Evolutionary conservation across 2,329 filamentous ascomycete genomes (phyloP), one percentile per base, ranked within the genome.

Genomic region (Aspergillus sp.): DNA sequence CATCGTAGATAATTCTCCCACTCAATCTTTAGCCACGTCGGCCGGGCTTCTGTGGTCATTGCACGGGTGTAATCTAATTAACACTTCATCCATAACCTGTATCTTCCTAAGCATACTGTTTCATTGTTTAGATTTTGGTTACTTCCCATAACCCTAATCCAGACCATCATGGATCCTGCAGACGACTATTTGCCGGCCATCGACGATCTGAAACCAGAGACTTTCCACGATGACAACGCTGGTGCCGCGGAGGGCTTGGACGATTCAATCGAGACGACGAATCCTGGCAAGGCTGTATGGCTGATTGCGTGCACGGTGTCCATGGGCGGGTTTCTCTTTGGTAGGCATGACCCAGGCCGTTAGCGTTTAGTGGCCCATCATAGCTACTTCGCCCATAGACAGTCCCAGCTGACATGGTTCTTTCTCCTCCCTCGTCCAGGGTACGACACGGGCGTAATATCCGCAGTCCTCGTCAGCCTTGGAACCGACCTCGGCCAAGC

Each of bases 361-460:
- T 36, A 36, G 32, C 11, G 32, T 36, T 36, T 15, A 11, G 5
- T 36, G 32, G 32, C 11, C 11, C 23, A 25, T 49, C 23, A 23
- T n/a, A 15, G 8, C 23, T 13, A 48, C 30, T 32, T 27, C 5
- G 7, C 44, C 44, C 15, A n/a, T n/a, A 15, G 5, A 21, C 6
- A 23, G 23, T 27, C 8, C 23, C 23, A 15, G 44, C 44, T 49
- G n/a, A 49, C 23, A 5, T 23, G n/a, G 30, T 53, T 10, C 6
- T 53, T 8, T 39, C 50, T 8, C 17, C 32, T 13, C 11, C 10
- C 32, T 38, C 30, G 17, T 27, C 30, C 23, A 62, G 77, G 80
- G 8, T 83, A 82, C 67, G 80, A 80, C 61, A 82, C 74, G 48
- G 80, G 72, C 39, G 73, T 76, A 70, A 81, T 77, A 57, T 81